Percentiles rank a stretch among this genome's conserved stretches.
phyloP scores from a whole-genome alignment of 2,329 filamentous ascomycete species.

The Penicillium paneum region DNA sequence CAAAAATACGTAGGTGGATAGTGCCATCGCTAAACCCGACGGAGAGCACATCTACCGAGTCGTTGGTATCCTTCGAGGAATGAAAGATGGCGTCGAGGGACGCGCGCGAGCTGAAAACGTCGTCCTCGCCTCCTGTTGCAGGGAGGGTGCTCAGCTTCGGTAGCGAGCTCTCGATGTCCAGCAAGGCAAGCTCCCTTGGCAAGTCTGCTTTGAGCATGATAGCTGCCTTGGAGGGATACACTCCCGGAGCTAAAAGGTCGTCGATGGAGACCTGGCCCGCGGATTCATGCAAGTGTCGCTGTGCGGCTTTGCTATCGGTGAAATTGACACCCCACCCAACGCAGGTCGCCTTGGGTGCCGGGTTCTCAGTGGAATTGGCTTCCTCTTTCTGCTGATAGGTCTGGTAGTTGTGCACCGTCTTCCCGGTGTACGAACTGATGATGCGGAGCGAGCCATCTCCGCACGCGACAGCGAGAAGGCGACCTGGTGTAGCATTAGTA shows the following conservation, averaged over 20 bases:
- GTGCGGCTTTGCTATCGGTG: conserved; percentile 48
- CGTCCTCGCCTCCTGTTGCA: conserved; percentile 60
- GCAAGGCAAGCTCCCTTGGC: conserved; percentile 68
- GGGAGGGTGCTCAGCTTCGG: conserved; percentile 73
- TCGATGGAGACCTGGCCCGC: conserved; percentile 39
- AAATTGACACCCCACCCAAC: conserved; percentile 57
- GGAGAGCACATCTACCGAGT: conserved; percentile 75
- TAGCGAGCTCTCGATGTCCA: conserved; percentile 72
- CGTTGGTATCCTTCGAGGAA: conserved; percentile 61
- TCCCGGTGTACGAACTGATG: conserved; percentile 75
- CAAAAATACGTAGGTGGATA: conserved; percentile 77
- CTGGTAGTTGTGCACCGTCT: conserved; percentile 69
- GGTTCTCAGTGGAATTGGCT: neutral
- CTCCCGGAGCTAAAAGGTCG: conserved; percentile 41
- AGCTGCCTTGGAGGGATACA: conserved; percentile 36
- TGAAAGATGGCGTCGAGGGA: conserved; percentile 70
- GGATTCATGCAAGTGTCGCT: conserved; percentile 39
- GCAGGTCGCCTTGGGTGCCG: conserved; percentile 40
- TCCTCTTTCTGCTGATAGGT: conserved; percentile 23
- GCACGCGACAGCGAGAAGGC: conserved; percentile 78
- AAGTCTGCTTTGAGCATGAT: conserved; percentile 53
- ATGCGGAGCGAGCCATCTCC: conserved; percentile 75
- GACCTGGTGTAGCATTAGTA: conserved; percentile 33
- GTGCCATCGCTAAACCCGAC: conserved; percentile 68
- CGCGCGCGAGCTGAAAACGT: conserved; percentile 66